These are phyloP conservation scores for Ophiocordyceps sinensis DNA, from an alignment of 2,329 filamentous ascomycete species.

Conservation along the genomic window DNA sequence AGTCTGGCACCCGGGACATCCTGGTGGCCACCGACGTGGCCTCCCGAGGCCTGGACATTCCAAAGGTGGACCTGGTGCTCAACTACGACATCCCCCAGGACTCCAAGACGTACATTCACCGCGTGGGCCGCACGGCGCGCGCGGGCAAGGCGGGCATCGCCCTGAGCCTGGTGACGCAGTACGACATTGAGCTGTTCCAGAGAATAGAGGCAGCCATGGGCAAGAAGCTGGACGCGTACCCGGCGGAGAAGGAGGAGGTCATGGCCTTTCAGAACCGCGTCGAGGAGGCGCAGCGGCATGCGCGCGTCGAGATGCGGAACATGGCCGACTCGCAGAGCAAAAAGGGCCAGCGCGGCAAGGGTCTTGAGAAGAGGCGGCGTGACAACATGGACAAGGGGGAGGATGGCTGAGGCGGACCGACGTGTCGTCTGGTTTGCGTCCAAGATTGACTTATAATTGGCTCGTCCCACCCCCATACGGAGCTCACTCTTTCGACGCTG, in stretches of 20 bases:
- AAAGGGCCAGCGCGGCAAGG: conserved; percentile 33
- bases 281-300: conserved; percentile 69
- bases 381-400: conserved; percentile 67
- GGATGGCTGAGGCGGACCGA: conserved; percentile 33
- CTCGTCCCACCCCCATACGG: too few species aligned
- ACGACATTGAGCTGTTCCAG: conserved; percentile 67
- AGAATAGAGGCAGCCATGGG: conserved; percentile 73
- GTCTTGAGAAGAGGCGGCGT: conserved; percentile 22
- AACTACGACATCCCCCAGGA: conserved; percentile 77
- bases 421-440: background rate
- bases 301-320: conserved; percentile 69
- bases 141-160: conserved; percentile 76
- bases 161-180: conserved; percentile 72
- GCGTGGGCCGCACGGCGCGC: conserved; percentile 76
- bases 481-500: too few species aligned
- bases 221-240: conserved; percentile 57
- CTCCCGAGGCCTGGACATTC: conserved; percentile 82
- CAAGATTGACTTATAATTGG: too few species aligned
- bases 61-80: conserved; percentile 74
- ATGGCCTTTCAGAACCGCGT: conserved; percentile 68
- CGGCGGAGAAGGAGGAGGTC: conserved; percentile 65
- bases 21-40: conserved; percentile 92
- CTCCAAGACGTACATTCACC: conserved; percentile 81
- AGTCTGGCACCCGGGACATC: conserved; percentile 64
- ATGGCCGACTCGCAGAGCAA: conserved; percentile 55